Percentiles rank a stretch among this genome's conserved stretches.
Evolutionary conservation across 331 rosid species (phyloP).

Genomic region (Prunus yedoensis): DNA sequence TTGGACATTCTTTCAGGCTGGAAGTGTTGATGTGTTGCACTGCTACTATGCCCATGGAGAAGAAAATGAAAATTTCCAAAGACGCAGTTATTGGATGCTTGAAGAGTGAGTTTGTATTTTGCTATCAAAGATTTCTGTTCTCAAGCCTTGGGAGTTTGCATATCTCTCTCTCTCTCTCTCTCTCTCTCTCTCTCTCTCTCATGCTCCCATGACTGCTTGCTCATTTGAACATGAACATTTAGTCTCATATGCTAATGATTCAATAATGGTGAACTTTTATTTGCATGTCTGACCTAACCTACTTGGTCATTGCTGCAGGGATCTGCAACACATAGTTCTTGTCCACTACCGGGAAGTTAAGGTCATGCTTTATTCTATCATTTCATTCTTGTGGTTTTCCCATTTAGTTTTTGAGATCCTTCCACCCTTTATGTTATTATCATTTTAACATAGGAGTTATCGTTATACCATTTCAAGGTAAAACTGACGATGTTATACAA

Average conservation of each 20-base stretch:
- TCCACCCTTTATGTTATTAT: not conserved
- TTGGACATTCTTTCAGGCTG: conserved; percentile 44
- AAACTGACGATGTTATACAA: not conserved
- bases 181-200: not conserved
- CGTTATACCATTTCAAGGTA: not conserved
- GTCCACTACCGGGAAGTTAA: conserved; percentile 82
- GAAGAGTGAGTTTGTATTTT: conserved; percentile 61
- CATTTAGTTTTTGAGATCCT: not conserved
- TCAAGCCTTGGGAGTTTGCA: conserved; percentile 1
- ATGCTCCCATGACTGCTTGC: conserved; percentile 2
- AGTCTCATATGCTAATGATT: conserved; percentile 8
- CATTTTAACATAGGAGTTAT: not conserved
- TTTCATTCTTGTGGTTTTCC: not conserved
- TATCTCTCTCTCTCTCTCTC: no score
- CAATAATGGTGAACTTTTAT: not conserved
- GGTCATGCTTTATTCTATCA: conserved; percentile 37
- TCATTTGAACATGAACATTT: not conserved
- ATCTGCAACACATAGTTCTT: conserved; percentile 77
- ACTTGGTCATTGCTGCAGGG: conserved; percentile 51
- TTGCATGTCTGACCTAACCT: conserved; percentile 27
- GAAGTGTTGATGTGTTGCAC: conserved; percentile 67
- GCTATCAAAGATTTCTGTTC: not conserved
- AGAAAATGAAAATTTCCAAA: conserved; percentile 64
- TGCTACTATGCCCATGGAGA: conserved; percentile 86
- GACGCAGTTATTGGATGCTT: conserved; percentile 82